Conservation (phyloP, 2,329 filamentous ascomycete genomes). For the Fusarium sp. region DNA sequence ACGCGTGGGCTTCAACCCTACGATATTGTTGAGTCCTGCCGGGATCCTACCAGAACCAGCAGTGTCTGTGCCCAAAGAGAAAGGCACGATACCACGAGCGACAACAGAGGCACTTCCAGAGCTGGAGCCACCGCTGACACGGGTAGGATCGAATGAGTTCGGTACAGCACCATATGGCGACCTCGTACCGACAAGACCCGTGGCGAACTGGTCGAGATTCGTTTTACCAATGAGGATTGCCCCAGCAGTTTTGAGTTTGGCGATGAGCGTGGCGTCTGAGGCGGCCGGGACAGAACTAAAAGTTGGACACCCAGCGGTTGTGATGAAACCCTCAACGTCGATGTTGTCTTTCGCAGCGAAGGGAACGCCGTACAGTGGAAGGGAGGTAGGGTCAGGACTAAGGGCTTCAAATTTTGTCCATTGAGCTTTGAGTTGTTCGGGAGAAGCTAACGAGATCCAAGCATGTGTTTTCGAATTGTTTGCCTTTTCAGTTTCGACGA, state of each 20-base stretch:
- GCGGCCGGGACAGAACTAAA: slow-evolving; percentile 61
- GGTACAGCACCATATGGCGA: slow-evolving; percentile 70
- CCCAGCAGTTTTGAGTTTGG: slow-evolving; percentile 64
- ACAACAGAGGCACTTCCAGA: slow-evolving; percentile 70
- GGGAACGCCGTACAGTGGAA: slow-evolving; percentile 69
- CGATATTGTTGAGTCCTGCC: slow-evolving; percentile 66
- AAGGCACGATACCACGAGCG: slow-evolving; percentile 65
- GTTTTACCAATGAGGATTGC: slow-evolving; percentile 71
- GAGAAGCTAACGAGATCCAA: slow-evolving; percentile 53
- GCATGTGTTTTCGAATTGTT: slow-evolving; percentile 44
- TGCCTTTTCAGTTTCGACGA: slow-evolving; percentile 41
- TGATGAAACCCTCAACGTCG: slow-evolving; percentile 63
- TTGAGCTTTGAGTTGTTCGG: slow-evolving; percentile 44
- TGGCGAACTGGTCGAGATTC: slow-evolving; percentile 73
- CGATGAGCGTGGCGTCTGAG: slow-evolving; percentile 62
- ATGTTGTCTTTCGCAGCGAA: slow-evolving; percentile 71
- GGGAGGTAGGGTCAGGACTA: background rate
- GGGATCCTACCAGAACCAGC: slow-evolving; percentile 68
- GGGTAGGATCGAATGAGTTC: slow-evolving; percentile 61
- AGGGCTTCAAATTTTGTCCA: slow-evolving; percentile 35
- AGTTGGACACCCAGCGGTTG: slow-evolving; percentile 66
- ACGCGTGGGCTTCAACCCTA: slow-evolving; percentile 66
- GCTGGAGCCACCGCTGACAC: slow-evolving; percentile 66
- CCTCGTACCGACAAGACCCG: slow-evolving; percentile 71
- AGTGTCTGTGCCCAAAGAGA: slow-evolving; percentile 69